Conservation (phyloP, 192 early-diverging fungal species). For the Obelidium mucronatum region DNA sequence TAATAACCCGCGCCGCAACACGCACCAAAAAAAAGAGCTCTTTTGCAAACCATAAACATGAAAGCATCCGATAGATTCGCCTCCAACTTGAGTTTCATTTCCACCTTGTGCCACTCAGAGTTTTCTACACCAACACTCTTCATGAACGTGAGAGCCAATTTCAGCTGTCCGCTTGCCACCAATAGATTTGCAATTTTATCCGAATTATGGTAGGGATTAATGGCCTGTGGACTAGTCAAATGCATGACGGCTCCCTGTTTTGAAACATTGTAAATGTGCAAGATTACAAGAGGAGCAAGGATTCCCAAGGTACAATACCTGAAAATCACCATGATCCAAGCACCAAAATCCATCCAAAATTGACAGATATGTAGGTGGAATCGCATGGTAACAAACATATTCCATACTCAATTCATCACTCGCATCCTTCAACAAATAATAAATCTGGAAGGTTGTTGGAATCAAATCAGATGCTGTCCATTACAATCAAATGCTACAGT, state of each 20-base stretch:
- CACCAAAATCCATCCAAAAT: conserved; percentile 7
- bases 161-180: not conserved
- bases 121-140: not conserved
- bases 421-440: conserved; percentile 10
- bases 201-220: not conserved
- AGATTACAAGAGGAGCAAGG: not conserved
- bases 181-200: not conserved
- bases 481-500: too few species aligned
- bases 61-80: not conserved
- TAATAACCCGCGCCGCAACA: not conserved
- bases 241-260: conserved; percentile 9
- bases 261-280: not conserved
- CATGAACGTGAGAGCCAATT: not conserved
- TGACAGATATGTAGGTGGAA: not conserved
- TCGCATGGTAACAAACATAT: not conserved
- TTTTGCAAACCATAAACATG: conserved; percentile 1
- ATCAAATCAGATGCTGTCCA: too few species aligned
- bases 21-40: not conserved
- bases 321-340: conserved; percentile 5
- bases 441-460: not conserved
- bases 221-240: not conserved
- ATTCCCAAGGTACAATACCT: not conserved
- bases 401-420: not conserved
- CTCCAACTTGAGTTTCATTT: conserved; percentile 8
- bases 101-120: not conserved